A percentile compares a stretch with the other conserved stretches of the same genome.
These are phyloP conservation scores for Mycena filopes DNA, from an alignment of 768 basidiomycete genomes.

Conservation along the genomic window DNA sequence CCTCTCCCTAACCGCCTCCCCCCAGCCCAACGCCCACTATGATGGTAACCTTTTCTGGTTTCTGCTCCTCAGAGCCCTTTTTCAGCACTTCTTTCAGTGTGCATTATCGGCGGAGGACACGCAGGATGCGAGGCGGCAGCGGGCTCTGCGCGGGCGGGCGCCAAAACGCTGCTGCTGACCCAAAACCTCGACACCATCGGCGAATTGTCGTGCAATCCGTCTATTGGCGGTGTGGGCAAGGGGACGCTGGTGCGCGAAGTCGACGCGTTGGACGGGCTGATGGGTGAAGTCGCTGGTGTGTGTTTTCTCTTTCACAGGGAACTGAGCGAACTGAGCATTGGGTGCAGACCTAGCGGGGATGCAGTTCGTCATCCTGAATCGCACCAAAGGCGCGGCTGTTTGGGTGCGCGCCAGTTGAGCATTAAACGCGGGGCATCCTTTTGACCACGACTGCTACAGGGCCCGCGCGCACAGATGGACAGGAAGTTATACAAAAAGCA, in stretches of 20 bases:
- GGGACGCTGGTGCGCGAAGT: slow-evolving; percentile 92
- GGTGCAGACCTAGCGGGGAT: slow-evolving; percentile 88
- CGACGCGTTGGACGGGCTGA: slow-evolving; percentile 89
- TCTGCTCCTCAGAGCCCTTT: background rate
- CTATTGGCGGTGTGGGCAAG: slow-evolving; percentile 92
- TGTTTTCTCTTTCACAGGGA: slow-evolving; percentile 8
- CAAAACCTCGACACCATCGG: slow-evolving; percentile 86
- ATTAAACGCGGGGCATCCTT: background rate
- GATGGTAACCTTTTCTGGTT: slow-evolving; percentile 34
- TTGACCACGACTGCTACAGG: slow-evolving; percentile 60
- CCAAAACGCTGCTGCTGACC: slow-evolving; percentile 82
- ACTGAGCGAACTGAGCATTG: background rate
- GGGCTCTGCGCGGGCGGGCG: slow-evolving; percentile 85
- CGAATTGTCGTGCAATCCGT: slow-evolving; percentile 89
- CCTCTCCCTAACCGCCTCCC: slow-evolving; percentile 6
- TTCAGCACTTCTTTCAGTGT: slow-evolving; percentile 57
- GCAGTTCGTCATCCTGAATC: slow-evolving; percentile 88
- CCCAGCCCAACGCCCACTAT: slow-evolving; percentile 14
- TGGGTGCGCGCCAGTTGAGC: no score
- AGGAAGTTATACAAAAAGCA: slow-evolving; percentile 83
- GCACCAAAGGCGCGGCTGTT: slow-evolving; percentile 88
- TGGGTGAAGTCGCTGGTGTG: slow-evolving; percentile 84
- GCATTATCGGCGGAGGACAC: slow-evolving; percentile 92
- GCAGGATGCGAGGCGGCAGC: slow-evolving; percentile 94
- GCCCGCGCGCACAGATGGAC: slow-evolving; percentile 90